Evolutionary conservation across 345 rosid species (phyloP).

Genomic region (Punica granatum): DNA sequence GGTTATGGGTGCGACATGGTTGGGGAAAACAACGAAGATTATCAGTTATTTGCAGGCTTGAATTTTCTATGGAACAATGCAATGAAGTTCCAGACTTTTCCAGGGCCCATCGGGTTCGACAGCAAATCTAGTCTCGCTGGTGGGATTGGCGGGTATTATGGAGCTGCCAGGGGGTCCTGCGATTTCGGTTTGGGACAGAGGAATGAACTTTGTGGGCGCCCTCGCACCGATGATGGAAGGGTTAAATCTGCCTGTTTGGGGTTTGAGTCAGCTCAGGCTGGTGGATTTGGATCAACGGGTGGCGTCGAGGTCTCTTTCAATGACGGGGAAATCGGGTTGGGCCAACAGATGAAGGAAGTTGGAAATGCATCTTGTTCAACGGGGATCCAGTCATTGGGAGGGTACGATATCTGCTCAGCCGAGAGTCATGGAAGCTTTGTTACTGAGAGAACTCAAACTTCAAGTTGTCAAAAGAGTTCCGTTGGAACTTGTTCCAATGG

Average conservation of each 20-base stretch:
- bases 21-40: constrained; percentile 34
- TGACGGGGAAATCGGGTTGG: not conserved
- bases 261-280: constrained; percentile 4
- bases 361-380: constrained; percentile 7
- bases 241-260: not conserved
- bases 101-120: constrained; percentile 28
- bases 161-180: constrained; percentile 18
- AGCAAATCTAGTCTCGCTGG: constrained; percentile 16
- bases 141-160: constrained; percentile 20
- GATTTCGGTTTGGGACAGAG: constrained; percentile 16
- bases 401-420: constrained; percentile 2
- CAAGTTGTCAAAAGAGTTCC: not conserved
- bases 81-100: constrained; percentile 49
- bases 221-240: not conserved
- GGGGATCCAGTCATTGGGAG: constrained; percentile 5
- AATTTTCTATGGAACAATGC: constrained; percentile 79
- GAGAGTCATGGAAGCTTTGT: constrained; percentile 8
- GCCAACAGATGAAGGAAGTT: not conserved
- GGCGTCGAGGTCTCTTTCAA: not conserved
- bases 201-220: constrained; percentile 15
- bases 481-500: constrained; percentile 1
- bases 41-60: constrained; percentile 67
- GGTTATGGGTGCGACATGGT: constrained; percentile 34
- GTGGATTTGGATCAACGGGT: constrained; percentile 9
- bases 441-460: constrained; percentile 10